Evolutionary conservation across 768 basidiomycete genomes (phyloP).

Genomic region (Tricholoma matsutake): DNA sequence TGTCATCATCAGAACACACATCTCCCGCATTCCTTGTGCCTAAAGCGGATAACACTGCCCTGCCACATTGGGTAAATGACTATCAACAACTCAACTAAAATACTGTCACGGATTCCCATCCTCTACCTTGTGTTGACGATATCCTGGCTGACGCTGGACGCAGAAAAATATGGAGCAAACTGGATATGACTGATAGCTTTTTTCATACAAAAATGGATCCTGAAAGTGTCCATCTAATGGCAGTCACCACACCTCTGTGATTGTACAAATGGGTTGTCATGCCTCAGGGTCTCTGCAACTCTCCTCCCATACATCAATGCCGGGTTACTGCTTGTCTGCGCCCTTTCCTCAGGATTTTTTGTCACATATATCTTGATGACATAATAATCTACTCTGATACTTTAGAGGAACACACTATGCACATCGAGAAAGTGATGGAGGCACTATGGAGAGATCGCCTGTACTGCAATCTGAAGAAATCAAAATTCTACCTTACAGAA

Average conservation of each 20-base stretch:
- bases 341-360: neutral
- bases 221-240: neutral
- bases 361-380: too few species aligned
- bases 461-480: neutral
- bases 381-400: neutral
- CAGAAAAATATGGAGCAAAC: too few species aligned
- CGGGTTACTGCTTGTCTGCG: neutral
- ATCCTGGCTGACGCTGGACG: too few species aligned
- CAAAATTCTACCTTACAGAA: too few species aligned
- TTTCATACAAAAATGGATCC: neutral
- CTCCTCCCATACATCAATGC: neutral
- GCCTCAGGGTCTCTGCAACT: neutral
- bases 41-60: neutral
- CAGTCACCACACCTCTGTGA: neutral
- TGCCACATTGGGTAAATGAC: neutral
- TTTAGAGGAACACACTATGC: neutral
- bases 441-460: neutral
- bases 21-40: neutral
- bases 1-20: neutral
- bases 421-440: neutral
- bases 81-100: too few species aligned
- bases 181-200: too few species aligned
- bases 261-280: neutral
- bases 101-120: too few species aligned
- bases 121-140: too few species aligned